Evolutionary conservation across 2,329 filamentous ascomycete genomes (phyloP).

Genomic region (Thielaviopsis populi): DNA sequence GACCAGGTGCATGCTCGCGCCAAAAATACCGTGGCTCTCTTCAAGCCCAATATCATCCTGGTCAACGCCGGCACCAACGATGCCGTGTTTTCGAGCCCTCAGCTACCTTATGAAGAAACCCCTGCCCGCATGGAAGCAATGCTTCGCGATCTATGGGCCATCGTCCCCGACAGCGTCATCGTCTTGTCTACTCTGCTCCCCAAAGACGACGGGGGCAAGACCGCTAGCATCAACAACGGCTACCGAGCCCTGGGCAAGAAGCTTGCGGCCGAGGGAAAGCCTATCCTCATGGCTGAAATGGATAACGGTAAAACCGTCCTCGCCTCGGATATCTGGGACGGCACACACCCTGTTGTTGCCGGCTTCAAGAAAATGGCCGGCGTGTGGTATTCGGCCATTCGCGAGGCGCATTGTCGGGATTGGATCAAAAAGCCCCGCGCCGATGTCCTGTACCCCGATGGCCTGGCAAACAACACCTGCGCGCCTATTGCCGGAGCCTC

Average conservation of each 20-base stretch:
- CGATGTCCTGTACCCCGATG: slow-evolving; percentile 10
- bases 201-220: slow-evolving; percentile 20
- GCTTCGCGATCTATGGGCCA: slow-evolving; percentile 17
- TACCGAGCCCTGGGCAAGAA: slow-evolving; percentile 21
- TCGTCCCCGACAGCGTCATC: slow-evolving; percentile 17
- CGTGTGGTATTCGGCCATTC: slow-evolving; percentile 24
- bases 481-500: slow-evolving; percentile 2
- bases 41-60: slow-evolving; percentile 20
- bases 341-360: slow-evolving; percentile 27
- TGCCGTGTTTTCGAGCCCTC: slow-evolving; percentile 12
- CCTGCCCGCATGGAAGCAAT: slow-evolving; percentile 17
- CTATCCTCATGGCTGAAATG: slow-evolving; percentile 18
- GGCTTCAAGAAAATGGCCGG: slow-evolving; percentile 31
- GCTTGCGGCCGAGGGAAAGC: slow-evolving; percentile 13
- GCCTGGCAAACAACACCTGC: not conserved
- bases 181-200: slow-evolving; percentile 19
- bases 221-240: slow-evolving; percentile 25
- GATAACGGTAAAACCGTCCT: slow-evolving; percentile 8
- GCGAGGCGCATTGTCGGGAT: slow-evolving; percentile 19
- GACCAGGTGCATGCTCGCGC: slow-evolving; percentile 5
- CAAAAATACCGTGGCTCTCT: slow-evolving; percentile 3
- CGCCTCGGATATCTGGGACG: slow-evolving; percentile 25
- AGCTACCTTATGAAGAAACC: slow-evolving; percentile 1
- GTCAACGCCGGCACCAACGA: slow-evolving; percentile 21
- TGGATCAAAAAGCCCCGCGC: slow-evolving; percentile 15